phyloP scores from a whole-genome alignment of 2,329 filamentous ascomycete genomes.

The Fusarium sp. region DNA sequence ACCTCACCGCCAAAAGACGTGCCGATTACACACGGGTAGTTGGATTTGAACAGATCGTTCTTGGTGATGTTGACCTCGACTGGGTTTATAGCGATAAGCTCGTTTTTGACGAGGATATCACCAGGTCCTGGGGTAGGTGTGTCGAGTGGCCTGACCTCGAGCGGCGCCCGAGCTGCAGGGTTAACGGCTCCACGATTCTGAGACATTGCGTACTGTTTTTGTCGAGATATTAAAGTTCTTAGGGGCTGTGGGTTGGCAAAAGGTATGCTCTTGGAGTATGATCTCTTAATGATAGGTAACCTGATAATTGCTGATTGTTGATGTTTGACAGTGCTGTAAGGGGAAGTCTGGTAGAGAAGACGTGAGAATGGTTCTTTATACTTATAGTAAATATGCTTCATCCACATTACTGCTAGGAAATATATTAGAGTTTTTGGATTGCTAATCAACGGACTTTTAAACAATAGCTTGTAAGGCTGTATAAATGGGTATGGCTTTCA shows the following conservation, averaged over 20 bases:
- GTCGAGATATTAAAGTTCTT: not conserved
- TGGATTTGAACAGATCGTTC: not conserved
- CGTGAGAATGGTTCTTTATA: not conserved
- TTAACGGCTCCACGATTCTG: not conserved
- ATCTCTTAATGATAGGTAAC: not conserved
- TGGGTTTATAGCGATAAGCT: not conserved
- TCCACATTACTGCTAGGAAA: not conserved
- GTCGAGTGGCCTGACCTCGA: not conserved
- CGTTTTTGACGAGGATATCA: not conserved
- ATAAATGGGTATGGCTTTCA: not conserved
- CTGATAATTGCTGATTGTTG: not conserved
- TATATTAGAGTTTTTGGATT: not conserved
- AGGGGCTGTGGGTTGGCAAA: not conserved
- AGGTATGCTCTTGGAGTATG: not conserved
- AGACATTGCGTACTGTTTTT: not conserved
- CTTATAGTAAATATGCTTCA: not conserved
- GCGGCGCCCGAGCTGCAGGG: not conserved
- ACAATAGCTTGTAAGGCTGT: not conserved
- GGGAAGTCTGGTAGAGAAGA: rapidly evolving
- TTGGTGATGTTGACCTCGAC: not conserved
- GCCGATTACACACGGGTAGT: not conserved
- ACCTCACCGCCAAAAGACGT: not conserved
- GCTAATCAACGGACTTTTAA: not conserved
- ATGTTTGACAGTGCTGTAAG: not conserved
- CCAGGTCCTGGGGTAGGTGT: not conserved